These are phyloP conservation scores for Colletotrichum abscissum DNA, from an alignment of 2,329 filamentous ascomycete genomes.

Conservation along the genomic window DNA sequence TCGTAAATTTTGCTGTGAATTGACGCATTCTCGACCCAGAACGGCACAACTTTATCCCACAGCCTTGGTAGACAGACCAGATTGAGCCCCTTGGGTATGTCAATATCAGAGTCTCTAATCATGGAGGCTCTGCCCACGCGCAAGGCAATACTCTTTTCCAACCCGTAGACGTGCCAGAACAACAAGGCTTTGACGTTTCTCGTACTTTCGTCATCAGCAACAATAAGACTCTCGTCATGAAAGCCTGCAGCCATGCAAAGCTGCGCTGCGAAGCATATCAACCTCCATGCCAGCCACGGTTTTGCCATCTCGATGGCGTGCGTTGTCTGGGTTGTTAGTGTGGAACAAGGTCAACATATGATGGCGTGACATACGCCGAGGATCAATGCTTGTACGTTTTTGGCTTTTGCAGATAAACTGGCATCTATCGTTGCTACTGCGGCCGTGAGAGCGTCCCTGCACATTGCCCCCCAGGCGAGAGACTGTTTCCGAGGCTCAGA, in stretches of 20 bases:
- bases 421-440: neutral
- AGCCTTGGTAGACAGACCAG: conserved; percentile 40
- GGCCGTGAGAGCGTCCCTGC: neutral
- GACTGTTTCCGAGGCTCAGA: neutral
- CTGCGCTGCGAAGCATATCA: neutral
- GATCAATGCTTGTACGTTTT: conserved; percentile 2
- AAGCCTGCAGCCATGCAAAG: conserved; percentile 11
- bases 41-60: conserved; percentile 54
- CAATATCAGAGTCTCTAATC: conserved; percentile 69
- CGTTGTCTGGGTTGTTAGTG: neutral
- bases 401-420: neutral
- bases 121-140: conserved; percentile 68
- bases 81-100: conserved; percentile 50
- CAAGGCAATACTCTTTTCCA: conserved; percentile 69
- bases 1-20: conserved; percentile 64
- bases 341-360: too few species aligned
- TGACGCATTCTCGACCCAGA: conserved; percentile 59
- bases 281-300: conserved; percentile 17
- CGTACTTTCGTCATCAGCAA: neutral
- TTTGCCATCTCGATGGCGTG: conserved; percentile 19
- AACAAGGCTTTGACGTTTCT: conserved; percentile 37
- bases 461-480: neutral
- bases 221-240: conserved; percentile 36
- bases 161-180: conserved; percentile 65
- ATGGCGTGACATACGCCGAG: neutral